Evolutionary conservation across 768 basidiomycete species (phyloP).

Genomic region (Agaricus sinodeliciosus): DNA sequence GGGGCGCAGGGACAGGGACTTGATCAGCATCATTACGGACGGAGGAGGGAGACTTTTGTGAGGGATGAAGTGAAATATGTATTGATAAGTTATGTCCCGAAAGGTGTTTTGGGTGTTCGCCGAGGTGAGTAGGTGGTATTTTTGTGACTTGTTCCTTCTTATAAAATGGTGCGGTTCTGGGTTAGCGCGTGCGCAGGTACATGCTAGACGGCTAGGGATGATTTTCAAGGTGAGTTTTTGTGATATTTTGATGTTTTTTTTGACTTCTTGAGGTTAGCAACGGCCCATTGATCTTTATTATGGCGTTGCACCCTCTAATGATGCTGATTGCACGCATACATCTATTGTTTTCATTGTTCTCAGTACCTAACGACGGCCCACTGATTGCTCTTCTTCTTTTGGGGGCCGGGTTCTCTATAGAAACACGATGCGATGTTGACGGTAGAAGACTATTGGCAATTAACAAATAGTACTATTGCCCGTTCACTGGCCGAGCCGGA

Average conservation of each 20-base stretch:
- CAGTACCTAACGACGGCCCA: background rate
- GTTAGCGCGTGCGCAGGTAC: conserved; percentile 38
- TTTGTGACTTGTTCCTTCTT: background rate
- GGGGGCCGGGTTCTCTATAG: conserved; percentile 23
- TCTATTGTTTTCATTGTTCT: conserved; percentile 14
- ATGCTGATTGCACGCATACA: background rate
- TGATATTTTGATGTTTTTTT: background rate
- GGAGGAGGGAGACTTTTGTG: background rate
- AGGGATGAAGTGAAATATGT: background rate
- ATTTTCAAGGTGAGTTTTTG: conserved; percentile 34
- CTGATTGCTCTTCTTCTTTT: background rate
- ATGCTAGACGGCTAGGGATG: conserved; percentile 39
- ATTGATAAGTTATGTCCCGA: background rate
- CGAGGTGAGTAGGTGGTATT: conserved; percentile 15
- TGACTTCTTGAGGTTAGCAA: no score
- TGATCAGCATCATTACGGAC: background rate
- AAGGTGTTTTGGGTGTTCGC: conserved; percentile 13
- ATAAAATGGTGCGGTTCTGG: no score
- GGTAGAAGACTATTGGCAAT: conserved; percentile 35
- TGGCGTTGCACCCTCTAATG: no score
- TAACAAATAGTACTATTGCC: conserved; percentile 34
- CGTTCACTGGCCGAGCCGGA: conserved; percentile 27
- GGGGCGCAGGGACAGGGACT: no score
- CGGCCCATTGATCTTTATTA: no score
- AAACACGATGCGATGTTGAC: conserved; percentile 40